Percentiles rank a stretch among this genome's conserved stretches.
These are phyloP conservation scores for Stachybotrys chartarum DNA, from an alignment of 2,329 filamentous ascomycete genomes.

Conservation along the genomic window DNA sequence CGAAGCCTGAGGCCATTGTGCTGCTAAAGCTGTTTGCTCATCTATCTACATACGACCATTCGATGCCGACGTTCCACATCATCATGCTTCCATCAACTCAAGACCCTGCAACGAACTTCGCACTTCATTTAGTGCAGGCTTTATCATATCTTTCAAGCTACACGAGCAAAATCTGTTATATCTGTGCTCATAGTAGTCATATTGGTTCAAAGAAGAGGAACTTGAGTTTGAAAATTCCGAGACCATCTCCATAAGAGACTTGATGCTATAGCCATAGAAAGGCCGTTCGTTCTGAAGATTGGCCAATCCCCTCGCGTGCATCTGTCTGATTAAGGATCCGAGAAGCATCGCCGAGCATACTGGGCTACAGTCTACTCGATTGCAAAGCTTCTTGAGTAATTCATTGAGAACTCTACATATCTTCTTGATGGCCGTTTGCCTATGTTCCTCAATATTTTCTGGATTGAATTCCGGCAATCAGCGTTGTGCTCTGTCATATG, in stretches of 20 bases:
- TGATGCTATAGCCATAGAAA: neutral
- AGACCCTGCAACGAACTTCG: neutral
- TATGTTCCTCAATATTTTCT: neutral
- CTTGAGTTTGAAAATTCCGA: neutral
- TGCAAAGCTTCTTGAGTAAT: neutral
- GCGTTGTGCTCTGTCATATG: neutral
- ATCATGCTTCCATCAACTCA: neutral
- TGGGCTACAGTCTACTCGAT: neutral
- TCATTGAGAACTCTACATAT: neutral
- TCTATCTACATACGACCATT: neutral
- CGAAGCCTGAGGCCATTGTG: neutral
- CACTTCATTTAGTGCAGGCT: neutral
- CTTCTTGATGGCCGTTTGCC: neutral
- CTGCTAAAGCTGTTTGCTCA: neutral
- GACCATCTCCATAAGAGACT: neutral
- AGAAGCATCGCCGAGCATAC: neutral
- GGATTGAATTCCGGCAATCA: neutral
- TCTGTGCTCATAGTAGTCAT: neutral
- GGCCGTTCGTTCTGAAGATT: neutral
- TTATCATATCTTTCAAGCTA: neutral
- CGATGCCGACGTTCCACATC: neutral
- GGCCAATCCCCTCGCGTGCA: neutral
- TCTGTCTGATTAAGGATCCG: neutral
- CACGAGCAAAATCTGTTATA: neutral
- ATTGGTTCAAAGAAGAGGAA: neutral